Conservation (phyloP, 169 alveolate species). For the Eimeria tenella region DNA sequence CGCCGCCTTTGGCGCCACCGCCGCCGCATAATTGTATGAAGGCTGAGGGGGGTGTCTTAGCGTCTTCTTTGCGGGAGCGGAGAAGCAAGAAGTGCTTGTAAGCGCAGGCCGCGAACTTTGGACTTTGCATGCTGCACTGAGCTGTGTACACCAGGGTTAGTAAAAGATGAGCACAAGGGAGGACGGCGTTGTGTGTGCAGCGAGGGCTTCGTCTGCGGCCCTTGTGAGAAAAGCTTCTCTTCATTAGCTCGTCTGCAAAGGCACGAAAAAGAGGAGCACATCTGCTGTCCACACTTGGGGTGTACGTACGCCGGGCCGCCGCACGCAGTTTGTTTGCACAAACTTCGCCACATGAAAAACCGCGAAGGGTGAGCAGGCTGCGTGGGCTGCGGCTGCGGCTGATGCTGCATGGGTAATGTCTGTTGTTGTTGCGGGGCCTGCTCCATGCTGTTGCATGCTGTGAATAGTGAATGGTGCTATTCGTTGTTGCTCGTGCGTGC, state of each 20-base stretch:
- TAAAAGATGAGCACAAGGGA: background rate
- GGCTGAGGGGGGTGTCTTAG: background rate
- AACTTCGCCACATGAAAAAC: background rate
- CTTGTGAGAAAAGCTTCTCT: background rate
- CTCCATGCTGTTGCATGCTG: too few species aligned
- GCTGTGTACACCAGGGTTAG: background rate
- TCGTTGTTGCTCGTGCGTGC: too few species aligned
- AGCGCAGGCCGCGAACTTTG: background rate
- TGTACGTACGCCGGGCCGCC: constrained; percentile 16
- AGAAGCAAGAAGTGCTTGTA: background rate
- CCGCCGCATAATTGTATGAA: background rate
- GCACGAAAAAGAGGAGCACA: background rate
- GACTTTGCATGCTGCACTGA: background rate
- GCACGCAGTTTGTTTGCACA: background rate
- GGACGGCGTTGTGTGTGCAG: background rate
- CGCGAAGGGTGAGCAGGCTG: background rate
- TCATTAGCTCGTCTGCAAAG: background rate
- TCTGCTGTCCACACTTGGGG: background rate
- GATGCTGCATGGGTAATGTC: background rate
- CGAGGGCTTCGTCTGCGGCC: background rate
- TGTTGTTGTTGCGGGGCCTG: too few species aligned
- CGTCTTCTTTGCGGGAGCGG: background rate
- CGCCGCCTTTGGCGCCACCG: background rate
- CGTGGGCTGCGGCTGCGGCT: background rate
- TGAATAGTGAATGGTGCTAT: too few species aligned